These are phyloP conservation scores for Trametes pubescens DNA, from an alignment of 1,284 basidiomycete genomes.

Conservation along the genomic window DNA sequence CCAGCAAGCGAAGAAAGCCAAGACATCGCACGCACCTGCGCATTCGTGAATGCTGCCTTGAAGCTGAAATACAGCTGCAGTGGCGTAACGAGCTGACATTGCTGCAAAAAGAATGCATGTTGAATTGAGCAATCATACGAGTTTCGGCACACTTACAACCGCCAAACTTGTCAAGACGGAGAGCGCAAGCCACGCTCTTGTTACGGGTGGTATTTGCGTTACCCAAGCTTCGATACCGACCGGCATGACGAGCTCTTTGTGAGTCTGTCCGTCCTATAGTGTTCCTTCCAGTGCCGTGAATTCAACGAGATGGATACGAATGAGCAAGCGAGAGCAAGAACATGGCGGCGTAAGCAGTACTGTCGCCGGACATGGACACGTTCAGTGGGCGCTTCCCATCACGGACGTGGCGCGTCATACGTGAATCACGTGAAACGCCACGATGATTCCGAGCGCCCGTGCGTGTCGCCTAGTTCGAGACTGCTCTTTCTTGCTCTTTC, in stretches of 20 bases:
- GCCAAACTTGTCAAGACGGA: slow-evolving; percentile 83
- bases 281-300: too few relatives aligned
- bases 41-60: slow-evolving; percentile 82
- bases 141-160: slow-evolving; percentile 65
- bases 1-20: not conserved
- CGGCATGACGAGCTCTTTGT: slow-evolving; percentile 57
- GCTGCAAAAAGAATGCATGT: slow-evolving; percentile 55
- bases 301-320: not conserved
- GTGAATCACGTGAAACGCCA: slow-evolving; percentile 10
- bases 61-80: slow-evolving; percentile 94
- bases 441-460: not conserved
- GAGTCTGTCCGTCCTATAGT: not conserved
- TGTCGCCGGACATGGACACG: slow-evolving; percentile 2
- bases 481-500: not conserved
- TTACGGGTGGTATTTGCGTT: slow-evolving; percentile 89
- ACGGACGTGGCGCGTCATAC: slow-evolving; percentile 31
- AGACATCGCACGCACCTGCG: slow-evolving; percentile 65
- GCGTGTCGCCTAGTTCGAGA: not conserved
- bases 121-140: not conserved
- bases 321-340: not conserved
- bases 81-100: slow-evolving; percentile 90
- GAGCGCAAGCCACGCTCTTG: slow-evolving; percentile 81
- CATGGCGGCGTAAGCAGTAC: slow-evolving; percentile 10
- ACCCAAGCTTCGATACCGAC: slow-evolving; percentile 87
- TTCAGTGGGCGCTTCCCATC: slow-evolving; percentile 16